Base-by-base conservation (phyloP, 177 flowering plant species). In the Vitis hybrid region DNA sequence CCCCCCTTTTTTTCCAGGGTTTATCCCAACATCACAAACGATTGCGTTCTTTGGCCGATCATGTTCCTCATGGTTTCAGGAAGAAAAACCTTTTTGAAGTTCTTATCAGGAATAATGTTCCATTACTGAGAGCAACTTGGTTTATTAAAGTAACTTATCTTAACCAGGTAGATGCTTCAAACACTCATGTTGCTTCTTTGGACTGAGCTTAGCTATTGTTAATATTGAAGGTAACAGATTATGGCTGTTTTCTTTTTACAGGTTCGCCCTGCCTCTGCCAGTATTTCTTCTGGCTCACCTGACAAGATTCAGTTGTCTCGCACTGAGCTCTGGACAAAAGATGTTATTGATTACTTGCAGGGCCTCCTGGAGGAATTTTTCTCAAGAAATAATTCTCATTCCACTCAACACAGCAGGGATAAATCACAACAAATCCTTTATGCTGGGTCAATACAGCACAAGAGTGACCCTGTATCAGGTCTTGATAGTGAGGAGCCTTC, bases 121-220 rank as follows among this genome's bases (percentile, higher is more conserved):
- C 99, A 14, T 72, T 94, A 72, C 75, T 92, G 69, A 86, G 98
- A 77, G 99, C 98, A 53, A 92, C 97, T 61, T 96, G 99, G 99
- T 94, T 87, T 79, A 85, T 96, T 53, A 96, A 94, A 92, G 90
- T 96, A 72, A 94, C 88, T 56, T 96, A 92, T 74, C 97, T 96
- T 55, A 94, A 94, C 83, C 99, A 96, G 98, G 99, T 94, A 5
- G 16, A 60, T 66, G 51, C 16, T 65, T 22, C 62, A n/a, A 52
- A 60, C 12, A 14, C 60, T 11, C 60, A 15, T 11, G 39, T 64
- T 39, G 55, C 8, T 69, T 12, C 3, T 59, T 29, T 56, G 26
- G 26, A 19, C 29, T 56, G 2, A 64, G 7, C 11, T 39, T 62
- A 13, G 50, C 56, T 72, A 68, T 19, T 55, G 6, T 68, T 60